Percentiles rank a stretch among this genome's conserved stretches.
phyloP scores from a whole-genome alignment of 73 alveolate genomes.

The Paramecium bursaria region DNA sequence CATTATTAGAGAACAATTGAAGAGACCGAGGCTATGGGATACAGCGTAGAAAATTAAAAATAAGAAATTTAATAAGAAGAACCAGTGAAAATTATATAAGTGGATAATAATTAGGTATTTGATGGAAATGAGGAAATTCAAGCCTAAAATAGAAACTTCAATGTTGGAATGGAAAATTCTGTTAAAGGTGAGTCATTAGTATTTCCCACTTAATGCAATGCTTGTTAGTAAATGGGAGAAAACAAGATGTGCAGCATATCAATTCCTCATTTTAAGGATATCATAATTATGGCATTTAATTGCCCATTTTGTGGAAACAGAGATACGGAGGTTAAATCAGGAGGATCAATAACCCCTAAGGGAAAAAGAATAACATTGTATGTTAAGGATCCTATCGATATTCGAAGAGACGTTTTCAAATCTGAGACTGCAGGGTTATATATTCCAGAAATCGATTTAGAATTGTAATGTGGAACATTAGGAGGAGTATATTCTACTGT shows the following conservation, averaged over 20 bases:
- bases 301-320: constrained; percentile 95
- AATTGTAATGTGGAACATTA: constrained; percentile 86
- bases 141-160: constrained; percentile 73
- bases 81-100: too few relatives aligned
- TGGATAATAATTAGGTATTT: constrained; percentile 51
- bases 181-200: constrained; percentile 73
- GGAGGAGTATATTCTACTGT: constrained; percentile 95
- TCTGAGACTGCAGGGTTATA: constrained; percentile 87
- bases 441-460: constrained; percentile 97
- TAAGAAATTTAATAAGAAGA: constrained; percentile 41
- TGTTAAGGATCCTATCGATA: constrained; percentile 80
- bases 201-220: constrained; percentile 76
- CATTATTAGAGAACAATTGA: constrained; percentile 82
- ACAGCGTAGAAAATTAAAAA: constrained; percentile 58
- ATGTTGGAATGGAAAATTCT: constrained; percentile 69
- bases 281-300: constrained; percentile 93
- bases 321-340: constrained; percentile 93
- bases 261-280: constrained; percentile 97
- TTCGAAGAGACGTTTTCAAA: constrained; percentile 94
- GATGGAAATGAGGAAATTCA: constrained; percentile 61
- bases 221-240: constrained; percentile 75
- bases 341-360: constrained; percentile 79
- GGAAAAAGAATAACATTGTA: constrained; percentile 59
- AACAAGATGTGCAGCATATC: constrained; percentile 88
- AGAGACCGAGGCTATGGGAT: constrained; percentile 90